A percentile compares a stretch with the other conserved stretches of the same genome.
These are phyloP conservation scores for Penicillium verrucosum DNA, from an alignment of 2,329 filamentous ascomycete genomes.

Conservation along the genomic window DNA sequence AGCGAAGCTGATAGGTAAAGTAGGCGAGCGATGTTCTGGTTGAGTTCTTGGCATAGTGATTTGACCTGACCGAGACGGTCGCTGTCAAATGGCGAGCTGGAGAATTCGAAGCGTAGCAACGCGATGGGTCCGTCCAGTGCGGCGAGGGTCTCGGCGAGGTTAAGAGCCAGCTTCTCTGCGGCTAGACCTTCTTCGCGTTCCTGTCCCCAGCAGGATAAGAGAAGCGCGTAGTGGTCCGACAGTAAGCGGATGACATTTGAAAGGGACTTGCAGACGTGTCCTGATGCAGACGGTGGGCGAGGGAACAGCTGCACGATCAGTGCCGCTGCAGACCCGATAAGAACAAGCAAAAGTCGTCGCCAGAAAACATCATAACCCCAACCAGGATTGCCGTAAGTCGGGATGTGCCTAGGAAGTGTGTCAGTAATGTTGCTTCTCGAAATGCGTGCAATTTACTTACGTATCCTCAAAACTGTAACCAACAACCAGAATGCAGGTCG, in stretches of 20 bases:
- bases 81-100: constrained; percentile 39
- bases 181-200: constrained; percentile 23
- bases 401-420: constrained; percentile 33
- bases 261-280: constrained; percentile 46
- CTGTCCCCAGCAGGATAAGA: constrained; percentile 47
- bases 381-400: constrained; percentile 47
- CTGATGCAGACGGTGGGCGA: constrained; percentile 46
- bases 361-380: constrained; percentile 50
- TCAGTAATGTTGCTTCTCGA: background rate
- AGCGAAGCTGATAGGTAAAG: constrained; percentile 34
- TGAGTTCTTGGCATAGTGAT: constrained; percentile 32
- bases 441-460: constrained; percentile 13
- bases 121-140: constrained; percentile 35
- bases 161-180: constrained; percentile 32
- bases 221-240: constrained; percentile 50
- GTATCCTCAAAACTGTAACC: constrained; percentile 49
- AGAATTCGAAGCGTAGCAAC: constrained; percentile 40
- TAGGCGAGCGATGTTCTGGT: constrained; percentile 36
- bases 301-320: constrained; percentile 49
- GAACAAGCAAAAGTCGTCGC: constrained; percentile 44
- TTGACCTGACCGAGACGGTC: constrained; percentile 33
- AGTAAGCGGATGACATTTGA: constrained; percentile 45
- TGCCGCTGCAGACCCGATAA: constrained; percentile 46
- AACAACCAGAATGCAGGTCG: constrained; percentile 46
- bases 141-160: constrained; percentile 32